Base-by-base conservation (phyloP, 140 eudicot species). In the Anethum foeniculum region DNA sequence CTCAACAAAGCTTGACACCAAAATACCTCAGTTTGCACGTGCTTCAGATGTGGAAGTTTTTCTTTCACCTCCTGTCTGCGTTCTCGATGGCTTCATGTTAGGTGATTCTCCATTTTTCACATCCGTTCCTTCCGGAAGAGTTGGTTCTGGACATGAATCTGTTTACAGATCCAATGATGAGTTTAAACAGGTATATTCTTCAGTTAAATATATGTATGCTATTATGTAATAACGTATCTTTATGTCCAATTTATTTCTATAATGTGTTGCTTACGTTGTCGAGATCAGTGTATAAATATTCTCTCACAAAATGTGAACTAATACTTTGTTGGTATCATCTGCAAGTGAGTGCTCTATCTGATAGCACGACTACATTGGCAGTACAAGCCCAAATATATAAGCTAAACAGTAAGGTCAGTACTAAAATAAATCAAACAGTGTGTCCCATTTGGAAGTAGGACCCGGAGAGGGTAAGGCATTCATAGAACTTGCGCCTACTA, bases 41-140 rank as follows among this genome's bases (percentile, higher is more conserved):
- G 93, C 97, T 89, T 94, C 99, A 79, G 98, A 94, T 81, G 98
- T 94, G 65, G 98, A 94, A 82, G 97, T 94, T 84, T 94, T 94
- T 73, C 97, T 92, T 79, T 92, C 98, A 82, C 98, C 98, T 71
- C 97, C 97, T 81, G 88, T 89, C 51, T 84, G 87, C 77, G 91
- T 91, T 15, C 92, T 94, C 74, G 97, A 94, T 73, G 96, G 98
- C 14, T 92, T 92, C 85, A 92, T 94, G 93, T 84, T 94, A 78
- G 98, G 98, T n/a, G 97, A 90, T 86, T 94, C 98, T 43, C 98
- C 98, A n/a, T 94, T 94, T 84, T 94, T 94, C 91, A 94, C 98
- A 60, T 94, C 98, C 80, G 99, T 94, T 69, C 99, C 99, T 76
- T 94, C 97, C 16, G 99, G 99, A 89, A 88, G 99, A 88, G 99